Evolutionary conservation across 768 basidiomycete genomes (phyloP).

Genomic region (Termitomyces sp.): DNA sequence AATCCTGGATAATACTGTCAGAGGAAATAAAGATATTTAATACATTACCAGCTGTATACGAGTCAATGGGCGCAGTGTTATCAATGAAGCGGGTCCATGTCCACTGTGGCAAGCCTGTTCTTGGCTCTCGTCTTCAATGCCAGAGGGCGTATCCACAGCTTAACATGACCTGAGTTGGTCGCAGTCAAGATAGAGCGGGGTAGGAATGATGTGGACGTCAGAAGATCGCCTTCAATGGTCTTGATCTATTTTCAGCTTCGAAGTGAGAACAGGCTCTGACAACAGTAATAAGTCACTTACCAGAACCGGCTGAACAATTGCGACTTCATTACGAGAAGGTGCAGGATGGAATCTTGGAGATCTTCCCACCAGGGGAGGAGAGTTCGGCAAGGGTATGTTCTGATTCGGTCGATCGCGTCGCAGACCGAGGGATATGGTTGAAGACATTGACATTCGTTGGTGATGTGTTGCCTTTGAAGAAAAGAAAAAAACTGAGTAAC

Average conservation of each 20-base stretch:
- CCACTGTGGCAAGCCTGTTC: conserved; percentile 5
- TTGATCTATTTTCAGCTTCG: conserved; percentile 51
- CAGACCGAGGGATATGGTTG: conserved; percentile 67
- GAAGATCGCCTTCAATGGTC: conserved; percentile 72
- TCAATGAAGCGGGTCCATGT: conserved; percentile 13
- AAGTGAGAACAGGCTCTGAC: not conserved
- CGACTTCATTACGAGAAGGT: conserved; percentile 85
- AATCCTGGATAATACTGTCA: not conserved
- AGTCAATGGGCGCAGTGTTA: not conserved
- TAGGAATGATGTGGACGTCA: conserved; percentile 72
- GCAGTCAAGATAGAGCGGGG: conserved; percentile 73
- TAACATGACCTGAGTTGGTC: conserved; percentile 72
- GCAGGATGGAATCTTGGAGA: conserved; percentile 74
- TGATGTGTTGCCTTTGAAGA: conserved; percentile 46
- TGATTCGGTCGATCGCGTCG: conserved; percentile 57
- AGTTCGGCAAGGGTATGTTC: conserved; percentile 41
- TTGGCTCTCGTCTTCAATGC: conserved; percentile 32
- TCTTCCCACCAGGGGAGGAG: conserved; percentile 31
- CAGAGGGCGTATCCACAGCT: conserved; percentile 80
- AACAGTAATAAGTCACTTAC: conserved; percentile 33
- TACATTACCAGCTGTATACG: not conserved
- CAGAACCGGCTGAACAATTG: conserved; percentile 85
- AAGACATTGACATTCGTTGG: conserved; percentile 73
- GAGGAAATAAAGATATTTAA: conserved; percentile 1
- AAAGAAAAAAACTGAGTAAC: not conserved